These are phyloP conservation scores for Hyaloscypha finlandica DNA, from an alignment of 495 filamentous ascomycete species.

Conservation along the genomic window DNA sequence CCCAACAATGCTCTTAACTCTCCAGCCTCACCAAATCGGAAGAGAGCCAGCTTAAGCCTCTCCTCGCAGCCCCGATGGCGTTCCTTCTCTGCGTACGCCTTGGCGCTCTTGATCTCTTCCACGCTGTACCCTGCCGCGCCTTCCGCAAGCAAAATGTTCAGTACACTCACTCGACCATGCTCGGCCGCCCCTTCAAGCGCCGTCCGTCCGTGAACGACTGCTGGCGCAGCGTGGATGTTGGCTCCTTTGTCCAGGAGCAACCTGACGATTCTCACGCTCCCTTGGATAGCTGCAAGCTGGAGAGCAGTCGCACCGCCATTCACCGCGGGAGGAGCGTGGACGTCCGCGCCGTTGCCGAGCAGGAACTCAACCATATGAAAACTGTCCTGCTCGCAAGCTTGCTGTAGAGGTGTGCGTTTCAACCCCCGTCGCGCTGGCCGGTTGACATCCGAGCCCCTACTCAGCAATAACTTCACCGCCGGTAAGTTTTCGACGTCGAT, in stretches of 20 bases:
- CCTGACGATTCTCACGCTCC: slow-evolving; percentile 28
- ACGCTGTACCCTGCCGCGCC: neutral
- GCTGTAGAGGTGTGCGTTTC: slow-evolving; percentile 22
- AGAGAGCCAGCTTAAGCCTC: no score
- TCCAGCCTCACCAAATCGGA: no score
- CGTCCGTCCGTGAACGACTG: slow-evolving; percentile 35
- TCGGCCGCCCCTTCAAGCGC: slow-evolving; percentile 46
- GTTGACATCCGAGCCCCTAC: slow-evolving; percentile 17
- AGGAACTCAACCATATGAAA: slow-evolving; percentile 20
- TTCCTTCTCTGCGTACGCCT: slow-evolving; percentile 12
- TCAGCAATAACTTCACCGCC: slow-evolving; percentile 17
- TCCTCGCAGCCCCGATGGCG: slow-evolving; percentile 20
- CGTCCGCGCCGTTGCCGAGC: neutral
- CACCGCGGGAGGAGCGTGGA: slow-evolving; percentile 8
- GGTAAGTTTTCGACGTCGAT: slow-evolving; percentile 1
- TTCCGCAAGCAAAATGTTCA: slow-evolving; percentile 5
- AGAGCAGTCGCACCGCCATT: slow-evolving; percentile 34
- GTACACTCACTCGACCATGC: slow-evolving; percentile 46
- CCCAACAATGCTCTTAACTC: no score
- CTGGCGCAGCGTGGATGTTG: slow-evolving; percentile 35
- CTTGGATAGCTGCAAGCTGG: slow-evolving; percentile 36
- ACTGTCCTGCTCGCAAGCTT: slow-evolving; percentile 23
- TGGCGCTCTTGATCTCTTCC: slow-evolving; percentile 20
- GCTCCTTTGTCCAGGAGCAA: slow-evolving; percentile 32
- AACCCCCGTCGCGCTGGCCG: slow-evolving; percentile 19